Percentiles rank a stretch among this genome's conserved stretches.
These are phyloP conservation scores for Claviceps fusiformis DNA, from an alignment of 2,329 filamentous ascomycete genomes.

Conservation along the genomic window DNA sequence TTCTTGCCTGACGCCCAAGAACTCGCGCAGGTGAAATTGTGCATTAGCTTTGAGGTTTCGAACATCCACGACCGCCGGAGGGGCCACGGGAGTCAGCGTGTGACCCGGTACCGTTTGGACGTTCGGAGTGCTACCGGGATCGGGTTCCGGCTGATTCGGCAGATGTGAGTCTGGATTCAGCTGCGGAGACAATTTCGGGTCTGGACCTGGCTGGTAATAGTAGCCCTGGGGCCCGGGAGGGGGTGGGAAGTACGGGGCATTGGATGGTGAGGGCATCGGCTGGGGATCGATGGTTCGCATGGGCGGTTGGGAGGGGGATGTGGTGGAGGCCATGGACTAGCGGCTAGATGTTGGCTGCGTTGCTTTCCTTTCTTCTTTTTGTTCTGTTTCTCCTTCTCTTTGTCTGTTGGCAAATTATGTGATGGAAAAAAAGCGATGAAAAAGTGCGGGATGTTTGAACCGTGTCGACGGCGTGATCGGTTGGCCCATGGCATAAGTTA, in stretches of 20 bases:
- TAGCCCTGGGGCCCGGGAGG: background rate
- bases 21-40: constrained; percentile 23
- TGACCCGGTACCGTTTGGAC: constrained; percentile 10
- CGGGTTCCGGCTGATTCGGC: constrained; percentile 10
- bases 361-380: background rate
- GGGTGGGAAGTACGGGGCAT: constrained; percentile 7
- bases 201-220: background rate
- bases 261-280: constrained; percentile 12
- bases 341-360: background rate
- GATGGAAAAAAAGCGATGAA: background rate
- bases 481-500: no score
- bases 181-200: constrained; percentile 7
- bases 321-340: constrained; percentile 3
- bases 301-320: constrained; percentile 8
- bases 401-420: background rate
- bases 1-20: constrained; percentile 19
- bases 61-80: constrained; percentile 15
- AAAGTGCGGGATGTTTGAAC: background rate
- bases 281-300: constrained; percentile 15
- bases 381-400: background rate
- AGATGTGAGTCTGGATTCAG: constrained; percentile 10
- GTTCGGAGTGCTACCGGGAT: constrained; percentile 8
- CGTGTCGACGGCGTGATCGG: no score
- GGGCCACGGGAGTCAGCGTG: constrained; percentile 10
- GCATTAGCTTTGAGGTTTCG: constrained; percentile 19